Evolutionary conservation across 768 basidiomycete genomes (phyloP).

Genomic region (Candolleomyces eurysporus): DNA sequence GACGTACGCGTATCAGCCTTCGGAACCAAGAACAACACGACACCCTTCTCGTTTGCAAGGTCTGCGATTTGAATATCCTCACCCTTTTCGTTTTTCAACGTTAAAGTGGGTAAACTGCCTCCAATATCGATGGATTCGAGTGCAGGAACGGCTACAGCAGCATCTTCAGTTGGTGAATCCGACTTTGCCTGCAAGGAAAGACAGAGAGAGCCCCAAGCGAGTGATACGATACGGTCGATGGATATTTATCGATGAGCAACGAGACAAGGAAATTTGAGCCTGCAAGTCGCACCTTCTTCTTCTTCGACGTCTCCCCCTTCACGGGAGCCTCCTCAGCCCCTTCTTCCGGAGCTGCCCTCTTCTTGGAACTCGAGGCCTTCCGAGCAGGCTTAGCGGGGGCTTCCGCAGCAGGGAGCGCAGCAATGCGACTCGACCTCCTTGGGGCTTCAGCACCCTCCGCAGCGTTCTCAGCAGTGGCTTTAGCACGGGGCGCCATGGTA

Average conservation of each 20-base stretch:
- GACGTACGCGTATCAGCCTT: conserved; percentile 81
- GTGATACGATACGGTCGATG: background rate
- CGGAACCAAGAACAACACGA: conserved; percentile 80
- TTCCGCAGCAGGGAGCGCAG: conserved; percentile 43
- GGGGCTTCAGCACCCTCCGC: conserved; percentile 35
- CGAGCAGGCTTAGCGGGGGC: conserved; percentile 23
- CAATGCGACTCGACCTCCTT: conserved; percentile 57
- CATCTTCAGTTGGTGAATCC: conserved; percentile 21
- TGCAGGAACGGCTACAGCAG: conserved; percentile 16
- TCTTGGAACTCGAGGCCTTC: conserved; percentile 36
- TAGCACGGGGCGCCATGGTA: background rate
- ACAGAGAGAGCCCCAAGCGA: background rate
- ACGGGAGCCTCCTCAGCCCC: conserved; percentile 26
- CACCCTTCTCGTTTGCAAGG: conserved; percentile 66
- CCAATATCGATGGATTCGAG: conserved; percentile 61
- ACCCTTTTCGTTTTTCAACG: conserved; percentile 81
- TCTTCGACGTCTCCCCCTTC: background rate
- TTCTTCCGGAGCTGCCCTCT: conserved; percentile 35
- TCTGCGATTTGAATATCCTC: conserved; percentile 70
- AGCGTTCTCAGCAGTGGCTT: background rate
- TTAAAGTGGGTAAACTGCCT: conserved; percentile 68
- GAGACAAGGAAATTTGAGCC: conserved; percentile 5
- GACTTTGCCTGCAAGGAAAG: conserved; percentile 29
- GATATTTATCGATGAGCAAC: background rate
- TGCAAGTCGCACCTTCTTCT: conserved; percentile 36